These are phyloP conservation scores for Mucuna pruriens DNA, from an alignment of 306 rosid species.

Conservation along the genomic window DNA sequence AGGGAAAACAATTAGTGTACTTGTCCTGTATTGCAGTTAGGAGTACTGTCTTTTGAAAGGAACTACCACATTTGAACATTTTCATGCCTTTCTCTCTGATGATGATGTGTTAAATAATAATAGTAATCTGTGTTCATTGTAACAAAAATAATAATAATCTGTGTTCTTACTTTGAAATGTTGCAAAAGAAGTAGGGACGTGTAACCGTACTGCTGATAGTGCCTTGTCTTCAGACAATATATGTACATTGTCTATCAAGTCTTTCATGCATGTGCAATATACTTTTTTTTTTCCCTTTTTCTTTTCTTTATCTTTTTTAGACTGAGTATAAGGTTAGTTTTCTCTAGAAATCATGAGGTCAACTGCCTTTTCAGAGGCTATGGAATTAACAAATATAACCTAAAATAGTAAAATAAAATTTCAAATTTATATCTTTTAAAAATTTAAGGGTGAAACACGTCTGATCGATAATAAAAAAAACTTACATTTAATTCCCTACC, in stretches of 20 bases:
- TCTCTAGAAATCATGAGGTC: background rate
- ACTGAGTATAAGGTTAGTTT: background rate
- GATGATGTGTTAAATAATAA: background rate
- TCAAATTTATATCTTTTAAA: background rate
- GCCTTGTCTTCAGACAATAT: background rate
- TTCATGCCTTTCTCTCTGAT: background rate
- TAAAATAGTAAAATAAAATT: background rate
- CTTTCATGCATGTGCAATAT: background rate
- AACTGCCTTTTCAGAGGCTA: background rate
- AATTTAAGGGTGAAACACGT: background rate
- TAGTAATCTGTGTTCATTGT: background rate
- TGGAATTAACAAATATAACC: background rate
- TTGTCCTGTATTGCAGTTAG: conserved; percentile 15
- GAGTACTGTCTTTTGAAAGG: conserved; percentile 9
- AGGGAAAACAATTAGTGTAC: background rate
- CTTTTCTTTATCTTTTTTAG: background rate
- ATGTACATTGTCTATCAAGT: background rate
- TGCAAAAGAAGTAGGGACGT: background rate
- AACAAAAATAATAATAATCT: too few species aligned
- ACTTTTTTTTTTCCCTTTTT: background rate
- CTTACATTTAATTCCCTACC: too few species aligned
- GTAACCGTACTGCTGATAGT: background rate
- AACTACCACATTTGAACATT: conserved; percentile 22
- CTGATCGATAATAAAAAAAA: too few species aligned
- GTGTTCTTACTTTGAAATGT: conserved; percentile 27